Evolutionary conservation across 495 filamentous ascomycete genomes (phyloP).

Genomic region (Parmelia sp.): DNA sequence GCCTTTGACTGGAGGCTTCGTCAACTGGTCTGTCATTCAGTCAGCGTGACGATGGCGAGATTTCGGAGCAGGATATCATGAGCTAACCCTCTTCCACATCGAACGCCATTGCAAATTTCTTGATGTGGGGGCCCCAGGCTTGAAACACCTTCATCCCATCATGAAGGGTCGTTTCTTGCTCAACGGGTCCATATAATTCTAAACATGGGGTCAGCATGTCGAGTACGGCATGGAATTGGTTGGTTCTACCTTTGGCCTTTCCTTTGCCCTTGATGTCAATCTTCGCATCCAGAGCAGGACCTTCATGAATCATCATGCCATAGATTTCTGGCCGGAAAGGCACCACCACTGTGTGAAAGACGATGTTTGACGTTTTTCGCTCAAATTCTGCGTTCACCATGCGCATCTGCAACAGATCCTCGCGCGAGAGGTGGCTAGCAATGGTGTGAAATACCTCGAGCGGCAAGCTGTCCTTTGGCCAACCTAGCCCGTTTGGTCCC

Average conservation of each 20-base stretch:
- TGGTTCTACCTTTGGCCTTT: constrained; percentile 30
- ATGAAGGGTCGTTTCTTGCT: constrained; percentile 12
- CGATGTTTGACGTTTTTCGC: constrained; percentile 36
- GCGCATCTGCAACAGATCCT: constrained; percentile 45
- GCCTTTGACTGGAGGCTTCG: constrained; percentile 30
- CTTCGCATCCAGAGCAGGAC: not conserved
- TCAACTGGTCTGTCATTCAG: constrained; percentile 7
- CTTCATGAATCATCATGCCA: constrained; percentile 32
- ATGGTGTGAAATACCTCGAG: constrained; percentile 47
- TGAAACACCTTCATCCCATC: constrained; percentile 44
- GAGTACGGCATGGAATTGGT: not conserved
- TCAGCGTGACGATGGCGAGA: not conserved
- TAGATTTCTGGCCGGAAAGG: constrained; percentile 49
- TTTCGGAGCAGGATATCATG: not conserved
- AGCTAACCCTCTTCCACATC: constrained; percentile 42
- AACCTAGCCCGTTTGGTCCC: constrained; percentile 22
- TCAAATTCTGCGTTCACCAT: constrained; percentile 50
- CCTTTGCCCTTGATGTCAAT: constrained; percentile 22
- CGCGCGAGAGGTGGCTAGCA: constrained; percentile 39
- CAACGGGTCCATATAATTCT: constrained; percentile 1
- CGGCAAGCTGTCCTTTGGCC: constrained; percentile 41
- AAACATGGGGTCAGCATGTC: constrained; percentile 1
- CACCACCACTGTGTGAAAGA: constrained; percentile 48
- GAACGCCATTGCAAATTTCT: constrained; percentile 48
- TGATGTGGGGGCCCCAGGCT: constrained; percentile 45